Evolutionary conservation across 495 filamentous ascomycete species (phyloP).

Genomic region (Tuber umbilicatum): DNA sequence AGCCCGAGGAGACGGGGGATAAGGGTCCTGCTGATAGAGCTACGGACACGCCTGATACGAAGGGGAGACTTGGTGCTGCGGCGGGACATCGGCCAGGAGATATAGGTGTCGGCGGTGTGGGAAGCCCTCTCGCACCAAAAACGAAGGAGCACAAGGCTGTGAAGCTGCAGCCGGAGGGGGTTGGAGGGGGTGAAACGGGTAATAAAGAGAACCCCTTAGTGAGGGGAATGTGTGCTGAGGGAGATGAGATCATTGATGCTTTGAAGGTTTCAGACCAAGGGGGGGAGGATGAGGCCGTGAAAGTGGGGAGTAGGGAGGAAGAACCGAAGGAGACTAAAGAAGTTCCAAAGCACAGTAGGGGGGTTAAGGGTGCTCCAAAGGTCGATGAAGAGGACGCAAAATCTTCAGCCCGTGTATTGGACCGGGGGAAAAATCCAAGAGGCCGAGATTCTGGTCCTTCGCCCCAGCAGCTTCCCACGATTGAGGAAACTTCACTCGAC

Average conservation of each 20-base stretch:
- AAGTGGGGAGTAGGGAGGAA: neutral
- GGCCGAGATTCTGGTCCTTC: neutral
- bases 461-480: neutral
- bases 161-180: constrained; percentile 6
- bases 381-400: neutral
- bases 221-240: neutral
- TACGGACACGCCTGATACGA: neutral
- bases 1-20: neutral
- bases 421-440: neutral
- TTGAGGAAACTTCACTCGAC: neutral
- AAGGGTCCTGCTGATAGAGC: neutral
- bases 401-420: neutral
- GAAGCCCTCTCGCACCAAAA: constrained; percentile 1
- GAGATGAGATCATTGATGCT: neutral
- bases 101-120: neutral
- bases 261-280: neutral
- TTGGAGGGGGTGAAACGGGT: neutral
- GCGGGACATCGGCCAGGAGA: neutral
- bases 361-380: neutral
- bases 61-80: neutral
- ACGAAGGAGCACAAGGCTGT: constrained; percentile 8
- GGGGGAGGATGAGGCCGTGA: neutral
- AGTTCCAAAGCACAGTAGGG: neutral
- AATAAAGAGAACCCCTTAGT: neutral
- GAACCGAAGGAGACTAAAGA: neutral